Conservation (phyloP, 78 protist species). For the Emiliania huxleyi region DNA sequence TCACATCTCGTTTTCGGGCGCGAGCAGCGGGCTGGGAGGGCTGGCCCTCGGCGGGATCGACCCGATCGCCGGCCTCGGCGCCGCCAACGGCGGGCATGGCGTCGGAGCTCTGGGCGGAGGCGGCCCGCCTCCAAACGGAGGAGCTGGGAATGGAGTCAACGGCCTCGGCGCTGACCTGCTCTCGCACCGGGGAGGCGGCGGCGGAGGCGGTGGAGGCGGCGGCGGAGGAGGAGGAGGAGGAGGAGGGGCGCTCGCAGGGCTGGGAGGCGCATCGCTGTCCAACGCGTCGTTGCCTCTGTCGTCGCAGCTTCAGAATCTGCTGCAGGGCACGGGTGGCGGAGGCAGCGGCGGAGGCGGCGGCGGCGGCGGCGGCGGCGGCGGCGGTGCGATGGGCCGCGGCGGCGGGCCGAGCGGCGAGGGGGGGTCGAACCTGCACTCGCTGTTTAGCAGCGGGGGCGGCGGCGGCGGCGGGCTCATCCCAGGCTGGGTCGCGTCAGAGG, state of each 20-base stretch:
- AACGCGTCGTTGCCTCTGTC: background rate
- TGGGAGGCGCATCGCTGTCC: background rate
- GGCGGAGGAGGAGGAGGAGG: background rate
- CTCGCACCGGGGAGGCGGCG: too few species aligned
- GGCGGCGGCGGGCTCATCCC: conserved; percentile 3
- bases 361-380: too few species aligned
- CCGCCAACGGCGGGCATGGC: too few species aligned
- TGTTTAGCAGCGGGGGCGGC: background rate
- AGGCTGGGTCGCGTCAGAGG: background rate
- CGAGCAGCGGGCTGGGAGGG: background rate
- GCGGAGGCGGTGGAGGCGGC: too few species aligned
- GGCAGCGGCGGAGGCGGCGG: too few species aligned
- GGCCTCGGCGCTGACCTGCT: too few species aligned
- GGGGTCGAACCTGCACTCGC: background rate
- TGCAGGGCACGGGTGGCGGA: background rate
- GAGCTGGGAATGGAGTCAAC: too few species aligned
- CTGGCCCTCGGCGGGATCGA: background rate
- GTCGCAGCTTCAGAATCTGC: conserved; percentile 9
- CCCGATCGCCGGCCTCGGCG: background rate
- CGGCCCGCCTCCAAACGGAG: too few species aligned
- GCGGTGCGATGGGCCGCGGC: too few species aligned
- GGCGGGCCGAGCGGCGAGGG: background rate
- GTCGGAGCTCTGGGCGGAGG: too few species aligned
- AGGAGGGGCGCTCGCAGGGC: background rate
- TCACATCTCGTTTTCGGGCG: background rate